These are phyloP conservation scores for Cladophialophora bantiana DNA, from an alignment of 2,329 filamentous ascomycete genomes.

Conservation along the genomic window DNA sequence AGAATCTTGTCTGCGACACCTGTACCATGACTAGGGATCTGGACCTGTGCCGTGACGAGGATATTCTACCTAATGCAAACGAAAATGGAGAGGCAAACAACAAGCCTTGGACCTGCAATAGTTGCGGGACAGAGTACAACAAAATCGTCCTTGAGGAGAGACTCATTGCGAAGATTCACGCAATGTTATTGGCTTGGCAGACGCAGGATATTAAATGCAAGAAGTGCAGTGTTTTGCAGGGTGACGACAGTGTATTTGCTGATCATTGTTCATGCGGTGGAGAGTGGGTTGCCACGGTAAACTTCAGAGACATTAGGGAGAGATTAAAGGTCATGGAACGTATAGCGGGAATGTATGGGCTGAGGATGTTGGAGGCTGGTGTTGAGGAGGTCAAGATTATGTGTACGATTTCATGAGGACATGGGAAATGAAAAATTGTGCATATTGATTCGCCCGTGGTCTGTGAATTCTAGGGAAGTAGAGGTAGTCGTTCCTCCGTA, in stretches of 20 bases:
- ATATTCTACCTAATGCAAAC: slow-evolving; percentile 67
- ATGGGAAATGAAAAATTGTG: slow-evolving; percentile 9
- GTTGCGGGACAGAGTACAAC: slow-evolving; percentile 78
- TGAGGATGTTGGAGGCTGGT: slow-evolving; percentile 81
- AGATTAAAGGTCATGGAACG: slow-evolving; percentile 73
- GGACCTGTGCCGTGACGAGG: slow-evolving; percentile 89
- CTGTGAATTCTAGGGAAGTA: not conserved
- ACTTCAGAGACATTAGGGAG: slow-evolving; percentile 69
- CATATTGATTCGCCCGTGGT: not conserved
- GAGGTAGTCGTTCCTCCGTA: too few species aligned
- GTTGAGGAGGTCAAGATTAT: slow-evolving; percentile 68
- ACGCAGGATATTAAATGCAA: slow-evolving; percentile 90
- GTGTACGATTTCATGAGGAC: slow-evolving; percentile 42
- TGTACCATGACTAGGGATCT: slow-evolving; percentile 90
- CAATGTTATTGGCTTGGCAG: slow-evolving; percentile 77
- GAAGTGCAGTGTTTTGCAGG: slow-evolving; percentile 66
- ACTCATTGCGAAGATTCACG: slow-evolving; percentile 78
- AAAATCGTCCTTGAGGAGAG: slow-evolving; percentile 83
- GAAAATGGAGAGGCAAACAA: slow-evolving; percentile 41
- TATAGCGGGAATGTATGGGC: slow-evolving; percentile 78
- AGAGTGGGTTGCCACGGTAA: slow-evolving; percentile 76
- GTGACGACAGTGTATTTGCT: slow-evolving; percentile 81
- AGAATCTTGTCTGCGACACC: slow-evolving; percentile 82
- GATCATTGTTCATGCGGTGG: slow-evolving; percentile 95
- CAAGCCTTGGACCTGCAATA: slow-evolving; percentile 75